Evolutionary conservation across 129 eudicot genomes (phyloP).

Genomic region (Escallonia rubra): DNA sequence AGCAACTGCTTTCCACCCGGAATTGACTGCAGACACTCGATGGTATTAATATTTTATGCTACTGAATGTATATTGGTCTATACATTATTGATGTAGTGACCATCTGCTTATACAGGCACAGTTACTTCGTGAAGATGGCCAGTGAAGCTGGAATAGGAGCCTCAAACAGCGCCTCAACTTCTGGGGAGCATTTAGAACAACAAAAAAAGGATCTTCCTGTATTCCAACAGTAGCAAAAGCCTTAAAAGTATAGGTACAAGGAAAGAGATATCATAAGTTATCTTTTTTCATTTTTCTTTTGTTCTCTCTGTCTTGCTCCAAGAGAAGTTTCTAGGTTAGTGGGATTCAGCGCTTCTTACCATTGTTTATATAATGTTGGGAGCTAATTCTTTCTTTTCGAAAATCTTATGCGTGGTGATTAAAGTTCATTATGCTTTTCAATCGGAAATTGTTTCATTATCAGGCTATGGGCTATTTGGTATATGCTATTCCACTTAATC

Average conservation of each 20-base stretch:
- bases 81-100: background rate
- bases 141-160: constrained; percentile 36
- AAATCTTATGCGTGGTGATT: background rate
- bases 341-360: background rate
- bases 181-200: constrained; percentile 35
- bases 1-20: constrained; percentile 98
- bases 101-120: constrained; percentile 55
- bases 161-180: constrained; percentile 38
- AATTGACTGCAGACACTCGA: constrained; percentile 83
- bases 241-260: background rate
- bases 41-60: constrained; percentile 40
- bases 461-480: too few relatives aligned
- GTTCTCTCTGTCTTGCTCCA: too few relatives aligned
- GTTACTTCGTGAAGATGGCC: constrained; percentile 66
- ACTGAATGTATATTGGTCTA: background rate
- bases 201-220: constrained; percentile 71
- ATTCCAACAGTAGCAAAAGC: constrained; percentile 24
- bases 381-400: background rate
- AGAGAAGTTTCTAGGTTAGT: background rate
- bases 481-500: too few relatives aligned
- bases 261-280: background rate
- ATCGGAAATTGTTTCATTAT: background rate
- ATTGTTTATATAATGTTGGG: background rate
- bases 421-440: background rate
- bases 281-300: background rate